Evolutionary conservation across 257 asterid species (phyloP), one percentile per base, ranked within the genome.

Genomic region (Marsdenia floribunda): DNA sequence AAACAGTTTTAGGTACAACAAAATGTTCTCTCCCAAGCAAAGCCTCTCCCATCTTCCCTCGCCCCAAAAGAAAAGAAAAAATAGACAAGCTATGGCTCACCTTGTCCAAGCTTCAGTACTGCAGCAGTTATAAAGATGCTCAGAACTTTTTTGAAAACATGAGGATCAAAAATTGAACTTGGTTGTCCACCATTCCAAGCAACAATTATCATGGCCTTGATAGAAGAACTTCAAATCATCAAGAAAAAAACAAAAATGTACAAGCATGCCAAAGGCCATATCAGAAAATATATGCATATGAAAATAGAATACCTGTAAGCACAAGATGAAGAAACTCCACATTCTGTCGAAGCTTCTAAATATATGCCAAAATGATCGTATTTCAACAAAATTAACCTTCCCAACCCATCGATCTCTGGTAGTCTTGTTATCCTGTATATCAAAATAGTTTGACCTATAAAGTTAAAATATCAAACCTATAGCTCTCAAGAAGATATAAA

Each of bases 291-390:
- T 21, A 69, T 71, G 44, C 70, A 69, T 64, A 38, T 75, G 44
- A 81, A 78, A 74, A 70, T 47, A 72, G 75, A 58, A 80, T 64
- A 95, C 99, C 99, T 95, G 99, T 85, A 95, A 82, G 87, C 96
- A 88, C 90, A 95, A 84, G 80, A 95, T 95, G 87, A 90, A 92
- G 91, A 95, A 95, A 81, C 96, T 89, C 99, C 99, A 95, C 98
- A 95, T 92, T 85, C 99, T 87, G 87, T 92, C 91, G 67, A 92
- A 95, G 88, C 99, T 95, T 88, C 99, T 88, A 77, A 89, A 95
- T 57, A 92, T 83, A 79, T 95, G 99, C 98, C 93, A 95, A 85
- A 79, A 95, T 70, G 99, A 92, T 65, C 99, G 93, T 78, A 95
- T 93, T 93, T 95, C 99, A 55, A 92, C 99, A 74, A 95, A 95